Evolutionary conservation across 2,329 filamentous ascomycete species (phyloP).

Genomic region (Juglanconis oblonga): DNA sequence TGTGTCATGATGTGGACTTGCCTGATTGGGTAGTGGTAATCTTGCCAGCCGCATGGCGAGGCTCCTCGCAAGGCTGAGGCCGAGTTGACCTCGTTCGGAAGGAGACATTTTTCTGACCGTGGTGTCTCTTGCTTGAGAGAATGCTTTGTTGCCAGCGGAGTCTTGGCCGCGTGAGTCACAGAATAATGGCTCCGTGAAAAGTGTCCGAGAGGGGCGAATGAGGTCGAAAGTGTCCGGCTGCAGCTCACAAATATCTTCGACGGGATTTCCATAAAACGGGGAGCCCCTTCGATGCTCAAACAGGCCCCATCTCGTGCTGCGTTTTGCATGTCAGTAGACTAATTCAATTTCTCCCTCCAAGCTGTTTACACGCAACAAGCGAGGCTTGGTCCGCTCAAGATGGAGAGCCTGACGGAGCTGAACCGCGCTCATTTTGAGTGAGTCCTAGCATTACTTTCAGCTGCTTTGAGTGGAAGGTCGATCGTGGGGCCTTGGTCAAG

Average conservation of each 20-base stretch:
- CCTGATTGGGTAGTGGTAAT: neutral
- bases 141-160: neutral
- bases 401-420: conserved; percentile 12
- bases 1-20: neutral
- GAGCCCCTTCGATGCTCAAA: neutral
- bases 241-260: neutral
- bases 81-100: neutral
- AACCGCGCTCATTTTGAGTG: conserved; percentile 15
- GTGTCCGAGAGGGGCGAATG: conserved; percentile 7
- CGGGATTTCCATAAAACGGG: too few relatives aligned
- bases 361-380: neutral
- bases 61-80: conserved; percentile 8
- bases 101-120: neutral
- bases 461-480: too few relatives aligned
- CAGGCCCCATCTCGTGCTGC: neutral
- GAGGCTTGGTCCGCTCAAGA: conserved; percentile 4
- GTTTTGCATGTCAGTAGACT: neutral
- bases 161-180: neutral
- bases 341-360: neutral
- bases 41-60: neutral
- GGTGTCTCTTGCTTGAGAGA: neutral
- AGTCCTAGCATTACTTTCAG: neutral
- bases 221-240: neutral
- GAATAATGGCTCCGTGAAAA: neutral
- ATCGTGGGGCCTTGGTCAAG: too few relatives aligned